phyloP scores from a whole-genome alignment of 208 protist species.

The Leishmania lainsoni region DNA sequence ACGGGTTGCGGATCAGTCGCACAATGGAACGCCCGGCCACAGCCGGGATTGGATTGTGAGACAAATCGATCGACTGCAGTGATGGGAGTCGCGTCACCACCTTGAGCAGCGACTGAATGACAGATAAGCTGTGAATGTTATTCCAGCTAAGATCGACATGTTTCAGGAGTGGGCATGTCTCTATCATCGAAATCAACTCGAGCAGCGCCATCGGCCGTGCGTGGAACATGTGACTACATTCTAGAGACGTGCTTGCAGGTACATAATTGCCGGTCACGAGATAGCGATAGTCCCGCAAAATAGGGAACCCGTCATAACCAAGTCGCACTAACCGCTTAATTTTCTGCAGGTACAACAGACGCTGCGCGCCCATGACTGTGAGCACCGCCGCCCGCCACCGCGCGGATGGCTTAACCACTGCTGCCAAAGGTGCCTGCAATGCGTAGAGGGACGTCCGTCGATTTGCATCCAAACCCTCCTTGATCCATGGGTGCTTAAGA shows the following conservation, averaged over 20 bases:
- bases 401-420: constrained; percentile 13
- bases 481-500: constrained; percentile 87
- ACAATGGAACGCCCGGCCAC: constrained; percentile 72
- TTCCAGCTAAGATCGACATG: constrained; percentile 76
- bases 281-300: constrained; percentile 74
- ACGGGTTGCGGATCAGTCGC: constrained; percentile 69
- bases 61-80: constrained; percentile 64
- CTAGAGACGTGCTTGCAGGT: constrained; percentile 34
- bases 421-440: not conserved
- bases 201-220: constrained; percentile 50
- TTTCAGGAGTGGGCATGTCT: constrained; percentile 50
- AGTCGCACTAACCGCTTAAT: constrained; percentile 50
- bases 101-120: constrained; percentile 72
- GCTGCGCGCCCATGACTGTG: constrained; percentile 66
- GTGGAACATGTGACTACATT: constrained; percentile 76
- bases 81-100: constrained; percentile 54
- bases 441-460: constrained; percentile 17
- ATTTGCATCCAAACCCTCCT: constrained; percentile 41
- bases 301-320: constrained; percentile 39
- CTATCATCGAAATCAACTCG: constrained; percentile 75
- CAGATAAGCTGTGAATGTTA: constrained; percentile 67
- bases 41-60: constrained; percentile 78
- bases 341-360: constrained; percentile 61
- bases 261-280: constrained; percentile 59
- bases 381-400: constrained; percentile 54